Evolutionary conservation across 257 asterid species (phyloP).

Genomic region (Ophiorrhiza pumila): DNA sequence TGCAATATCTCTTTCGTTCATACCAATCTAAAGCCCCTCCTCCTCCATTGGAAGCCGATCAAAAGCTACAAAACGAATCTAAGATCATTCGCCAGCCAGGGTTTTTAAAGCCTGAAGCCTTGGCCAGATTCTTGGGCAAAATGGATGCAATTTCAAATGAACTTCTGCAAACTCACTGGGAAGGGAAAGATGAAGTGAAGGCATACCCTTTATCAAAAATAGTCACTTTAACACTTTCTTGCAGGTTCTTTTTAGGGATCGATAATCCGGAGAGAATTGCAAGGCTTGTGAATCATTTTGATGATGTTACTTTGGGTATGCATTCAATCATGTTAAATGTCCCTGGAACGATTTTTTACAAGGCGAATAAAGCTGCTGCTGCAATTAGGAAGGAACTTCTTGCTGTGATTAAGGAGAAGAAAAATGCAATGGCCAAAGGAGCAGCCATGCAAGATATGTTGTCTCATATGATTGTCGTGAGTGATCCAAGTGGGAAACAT

Average conservation of each 20-base stretch:
- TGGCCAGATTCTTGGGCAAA: slow-evolving; percentile 39
- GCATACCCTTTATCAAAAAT: slow-evolving; percentile 48
- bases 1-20: slow-evolving; percentile 57
- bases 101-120: slow-evolving; percentile 61
- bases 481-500: slow-evolving; percentile 38
- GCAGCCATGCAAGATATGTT: slow-evolving; percentile 22
- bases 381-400: slow-evolving; percentile 52
- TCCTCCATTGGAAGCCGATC: background rate
- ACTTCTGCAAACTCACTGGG: slow-evolving; percentile 34
- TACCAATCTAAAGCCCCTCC: slow-evolving; percentile 29
- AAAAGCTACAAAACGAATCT: slow-evolving; percentile 16
- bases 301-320: slow-evolving; percentile 53
- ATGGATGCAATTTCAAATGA: slow-evolving; percentile 44
- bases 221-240: slow-evolving; percentile 52
- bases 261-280: slow-evolving; percentile 45
- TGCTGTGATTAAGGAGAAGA: slow-evolving; percentile 53
- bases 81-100: slow-evolving; percentile 57
- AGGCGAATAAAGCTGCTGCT: slow-evolving; percentile 58
- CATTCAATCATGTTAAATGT: slow-evolving; percentile 47
- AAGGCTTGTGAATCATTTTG: slow-evolving; percentile 42
- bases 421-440: slow-evolving; percentile 30
- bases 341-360: slow-evolving; percentile 50
- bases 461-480: slow-evolving; percentile 43
- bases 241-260: slow-evolving; percentile 50
- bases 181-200: slow-evolving; percentile 31